These are phyloP conservation scores for Sugiyamaella valdiviana DNA, from an alignment of 805 yeast species.

Conservation along the genomic window DNA sequence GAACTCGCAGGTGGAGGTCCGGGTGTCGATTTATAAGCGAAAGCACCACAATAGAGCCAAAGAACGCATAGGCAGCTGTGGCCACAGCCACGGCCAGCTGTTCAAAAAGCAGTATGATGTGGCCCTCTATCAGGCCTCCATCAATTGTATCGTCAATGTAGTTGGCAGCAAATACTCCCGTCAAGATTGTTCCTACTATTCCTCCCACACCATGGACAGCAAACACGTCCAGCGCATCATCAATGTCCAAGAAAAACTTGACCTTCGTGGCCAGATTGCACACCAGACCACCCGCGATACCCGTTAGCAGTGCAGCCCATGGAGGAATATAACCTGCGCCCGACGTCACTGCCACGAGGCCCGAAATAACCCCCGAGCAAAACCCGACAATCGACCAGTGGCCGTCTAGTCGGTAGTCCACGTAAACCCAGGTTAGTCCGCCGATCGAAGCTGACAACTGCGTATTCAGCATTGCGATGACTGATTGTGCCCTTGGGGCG, in stretches of 20 bases:
- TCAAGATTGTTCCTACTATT: conserved; percentile 66
- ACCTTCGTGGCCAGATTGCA: conserved; percentile 85
- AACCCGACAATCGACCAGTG: conserved; percentile 92
- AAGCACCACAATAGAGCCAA: conserved; percentile 63
- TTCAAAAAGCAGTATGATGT: conserved; percentile 77
- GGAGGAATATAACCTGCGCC: conserved; percentile 93
- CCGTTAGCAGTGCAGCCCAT: conserved; percentile 72
- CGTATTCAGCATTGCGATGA: conserved; percentile 45
- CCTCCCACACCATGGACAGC: conserved; percentile 92
- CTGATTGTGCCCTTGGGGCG: conserved; percentile 30
- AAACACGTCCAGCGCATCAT: conserved; percentile 93
- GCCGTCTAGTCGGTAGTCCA: conserved; percentile 52
- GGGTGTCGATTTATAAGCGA: conserved; percentile 68
- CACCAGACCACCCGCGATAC: conserved; percentile 62
- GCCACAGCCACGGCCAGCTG: conserved; percentile 77
- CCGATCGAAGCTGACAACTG: conserved; percentile 48
- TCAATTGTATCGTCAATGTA: conserved; percentile 45
- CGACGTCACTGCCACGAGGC: conserved; percentile 92
- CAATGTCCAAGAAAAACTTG: conserved; percentile 65
- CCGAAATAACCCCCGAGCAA: conserved; percentile 91
- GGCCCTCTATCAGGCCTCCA: conserved; percentile 87
- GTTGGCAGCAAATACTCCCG: conserved; percentile 89
- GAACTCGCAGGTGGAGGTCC: conserved; percentile 71
- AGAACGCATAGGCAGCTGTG: conserved; percentile 69
- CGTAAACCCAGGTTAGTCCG: conserved; percentile 38